Conservation (phyloP, 73 alveolate species). For the Effrenium voratum region DNA sequence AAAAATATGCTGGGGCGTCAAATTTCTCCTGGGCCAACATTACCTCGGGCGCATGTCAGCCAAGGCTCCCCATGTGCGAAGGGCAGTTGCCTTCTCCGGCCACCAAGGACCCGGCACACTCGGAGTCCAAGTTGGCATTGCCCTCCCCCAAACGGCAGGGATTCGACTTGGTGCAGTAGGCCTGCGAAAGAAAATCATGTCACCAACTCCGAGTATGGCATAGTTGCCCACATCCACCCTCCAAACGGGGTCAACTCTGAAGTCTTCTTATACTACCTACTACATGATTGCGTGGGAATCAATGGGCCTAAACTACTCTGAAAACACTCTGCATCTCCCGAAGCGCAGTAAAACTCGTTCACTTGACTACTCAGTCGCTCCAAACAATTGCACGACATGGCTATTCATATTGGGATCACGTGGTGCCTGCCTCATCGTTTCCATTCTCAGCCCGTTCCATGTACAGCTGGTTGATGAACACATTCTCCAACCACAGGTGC, state of each 20-base stretch:
- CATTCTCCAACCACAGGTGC: slow-evolving; percentile 48
- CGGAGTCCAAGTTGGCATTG: slow-evolving; percentile 13
- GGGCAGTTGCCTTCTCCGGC: slow-evolving; percentile 74
- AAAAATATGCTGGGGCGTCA: no score
- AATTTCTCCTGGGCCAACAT: no score
- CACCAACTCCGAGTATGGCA: background rate
- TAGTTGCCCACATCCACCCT: background rate
- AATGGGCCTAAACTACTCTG: background rate
- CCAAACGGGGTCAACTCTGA: background rate
- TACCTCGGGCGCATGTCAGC: no score
- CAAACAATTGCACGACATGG: background rate
- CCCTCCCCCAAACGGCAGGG: slow-evolving; percentile 77
- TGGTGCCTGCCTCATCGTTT: background rate
- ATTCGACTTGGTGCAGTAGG: slow-evolving; percentile 65
- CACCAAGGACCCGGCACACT: slow-evolving; percentile 52
- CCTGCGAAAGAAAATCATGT: background rate
- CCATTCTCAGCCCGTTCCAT: slow-evolving; percentile 72
- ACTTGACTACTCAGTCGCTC: no score
- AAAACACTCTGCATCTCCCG: background rate
- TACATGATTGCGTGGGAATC: background rate
- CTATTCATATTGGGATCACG: background rate
- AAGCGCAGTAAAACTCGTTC: background rate
- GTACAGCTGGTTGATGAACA: slow-evolving; percentile 66
- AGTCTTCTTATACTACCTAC: background rate
- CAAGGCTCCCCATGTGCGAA: slow-evolving; percentile 2